These are phyloP conservation scores for Fusarium chaquense DNA, from an alignment of 2,329 filamentous ascomycete genomes.

Conservation along the genomic window DNA sequence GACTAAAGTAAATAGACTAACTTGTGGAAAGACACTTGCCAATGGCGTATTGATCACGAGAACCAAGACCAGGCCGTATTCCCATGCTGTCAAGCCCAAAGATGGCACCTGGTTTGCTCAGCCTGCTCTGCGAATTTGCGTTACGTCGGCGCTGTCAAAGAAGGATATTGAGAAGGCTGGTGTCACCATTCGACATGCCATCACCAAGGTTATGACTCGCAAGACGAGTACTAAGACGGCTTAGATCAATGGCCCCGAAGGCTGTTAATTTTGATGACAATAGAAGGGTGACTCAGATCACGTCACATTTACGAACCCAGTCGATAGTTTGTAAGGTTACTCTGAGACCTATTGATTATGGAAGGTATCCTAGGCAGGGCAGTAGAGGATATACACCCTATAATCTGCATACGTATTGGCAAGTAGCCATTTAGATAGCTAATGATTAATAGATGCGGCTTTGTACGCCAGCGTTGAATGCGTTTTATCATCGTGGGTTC, in stretches of 20 bases:
- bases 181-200: slow-evolving; percentile 86
- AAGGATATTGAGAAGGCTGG: slow-evolving; percentile 98
- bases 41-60: slow-evolving; percentile 93
- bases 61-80: slow-evolving; percentile 81
- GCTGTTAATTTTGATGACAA: slow-evolving; percentile 8
- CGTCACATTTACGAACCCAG: background rate
- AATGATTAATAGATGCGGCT: slow-evolving; percentile 48
- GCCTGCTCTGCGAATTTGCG: slow-evolving; percentile 90
- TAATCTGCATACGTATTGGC: slow-evolving; percentile 33
- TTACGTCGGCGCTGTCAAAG: slow-evolving; percentile 87
- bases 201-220: slow-evolving; percentile 87
- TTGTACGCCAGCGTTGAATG: slow-evolving; percentile 29
- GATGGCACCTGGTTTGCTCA: slow-evolving; percentile 77
- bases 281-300: background rate
- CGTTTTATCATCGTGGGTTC: background rate
- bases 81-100: slow-evolving; percentile 71
- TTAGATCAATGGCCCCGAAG: slow-evolving; percentile 5
- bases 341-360: slow-evolving; percentile 12
- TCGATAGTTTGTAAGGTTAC: slow-evolving; percentile 9
- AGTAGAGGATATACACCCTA: slow-evolving; percentile 20
- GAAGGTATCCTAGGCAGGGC: slow-evolving; percentile 1
- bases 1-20: slow-evolving; percentile 25
- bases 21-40: slow-evolving; percentile 71
- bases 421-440: slow-evolving; percentile 28
- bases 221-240: slow-evolving; percentile 62